phyloP scores from a whole-genome alignment of 768 basidiomycete species.

The Mycena latifolia region DNA sequence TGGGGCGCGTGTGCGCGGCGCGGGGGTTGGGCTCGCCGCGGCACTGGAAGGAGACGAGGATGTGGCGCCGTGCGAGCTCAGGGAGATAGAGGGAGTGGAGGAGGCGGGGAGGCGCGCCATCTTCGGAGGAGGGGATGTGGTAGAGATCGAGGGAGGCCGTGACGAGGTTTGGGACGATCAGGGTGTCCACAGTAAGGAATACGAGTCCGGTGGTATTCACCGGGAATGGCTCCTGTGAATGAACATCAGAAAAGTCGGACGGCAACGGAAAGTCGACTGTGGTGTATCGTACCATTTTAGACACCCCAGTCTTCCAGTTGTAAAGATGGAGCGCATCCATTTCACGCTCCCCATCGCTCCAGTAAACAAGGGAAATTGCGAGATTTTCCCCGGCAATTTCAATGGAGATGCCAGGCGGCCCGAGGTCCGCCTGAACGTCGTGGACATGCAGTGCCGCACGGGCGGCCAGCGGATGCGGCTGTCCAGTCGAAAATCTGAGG shows the following conservation, averaged over 20 bases:
- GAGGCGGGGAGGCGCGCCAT: not conserved
- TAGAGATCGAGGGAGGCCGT: not conserved
- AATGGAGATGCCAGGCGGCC: constrained; percentile 3
- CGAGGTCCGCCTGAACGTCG: not conserved
- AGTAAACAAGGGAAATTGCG: constrained; percentile 15
- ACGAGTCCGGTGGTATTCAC: not conserved
- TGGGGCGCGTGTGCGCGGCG: not conserved
- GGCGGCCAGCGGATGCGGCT: constrained; percentile 9
- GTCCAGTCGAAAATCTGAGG: constrained; percentile 20
- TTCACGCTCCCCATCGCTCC: constrained; percentile 1
- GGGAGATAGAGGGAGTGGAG: not conserved
- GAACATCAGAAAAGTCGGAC: no score
- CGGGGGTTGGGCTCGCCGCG: constrained; percentile 23
- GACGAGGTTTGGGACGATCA: not conserved
- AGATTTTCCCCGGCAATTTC: constrained; percentile 23
- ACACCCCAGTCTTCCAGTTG: constrained; percentile 1
- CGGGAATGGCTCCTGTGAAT: not conserved
- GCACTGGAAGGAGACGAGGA: constrained; percentile 7
- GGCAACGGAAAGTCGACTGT: no score
- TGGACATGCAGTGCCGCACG: constrained; percentile 5
- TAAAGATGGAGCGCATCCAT: constrained; percentile 11
- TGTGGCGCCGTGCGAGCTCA: not conserved
- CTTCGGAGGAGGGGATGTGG: not conserved
- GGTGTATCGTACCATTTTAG: constrained; percentile 1
- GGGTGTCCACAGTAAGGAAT: not conserved